These are phyloP conservation scores for Stemphylium beticola DNA, from an alignment of 2,329 filamentous ascomycete genomes.

Conservation along the genomic window DNA sequence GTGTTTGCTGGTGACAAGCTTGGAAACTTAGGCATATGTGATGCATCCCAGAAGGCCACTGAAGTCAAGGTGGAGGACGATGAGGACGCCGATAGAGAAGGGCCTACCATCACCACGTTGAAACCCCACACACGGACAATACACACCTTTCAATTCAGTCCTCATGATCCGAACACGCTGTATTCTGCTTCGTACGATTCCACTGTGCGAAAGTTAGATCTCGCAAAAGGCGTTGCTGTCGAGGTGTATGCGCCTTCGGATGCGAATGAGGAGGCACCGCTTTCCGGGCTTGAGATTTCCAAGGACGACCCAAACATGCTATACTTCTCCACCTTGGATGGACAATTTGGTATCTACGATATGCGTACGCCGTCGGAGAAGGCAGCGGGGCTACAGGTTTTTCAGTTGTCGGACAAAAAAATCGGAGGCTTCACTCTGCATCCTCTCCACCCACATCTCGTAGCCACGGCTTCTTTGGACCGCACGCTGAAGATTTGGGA, in stretches of 20 bases:
- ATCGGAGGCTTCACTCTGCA: conserved; percentile 92
- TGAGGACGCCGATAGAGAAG: conserved; percentile 67
- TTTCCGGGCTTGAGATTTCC: conserved; percentile 85
- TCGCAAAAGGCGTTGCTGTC: conserved; percentile 77
- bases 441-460: conserved; percentile 77
- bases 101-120: conserved; percentile 84
- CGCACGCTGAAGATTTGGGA: conserved; percentile 93
- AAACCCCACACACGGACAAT: conserved; percentile 92
- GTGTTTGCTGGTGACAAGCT: conserved; percentile 95
- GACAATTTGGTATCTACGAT: conserved; percentile 81
- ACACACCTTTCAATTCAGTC: conserved; percentile 79
- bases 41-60: conserved; percentile 74
- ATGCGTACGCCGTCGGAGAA: conserved; percentile 65
- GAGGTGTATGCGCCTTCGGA: conserved; percentile 81
- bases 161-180: conserved; percentile 73
- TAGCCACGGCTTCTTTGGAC: conserved; percentile 90
- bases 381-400: conserved; percentile 63
- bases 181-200: conserved; percentile 93
- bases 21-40: conserved; percentile 87
- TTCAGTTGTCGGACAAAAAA: conserved; percentile 85
- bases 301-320: conserved; percentile 72
- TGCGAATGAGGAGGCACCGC: conserved; percentile 72
- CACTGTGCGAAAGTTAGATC: conserved; percentile 84
- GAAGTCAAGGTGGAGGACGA: conserved; percentile 64
- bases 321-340: conserved; percentile 86